Conservation (phyloP, 106 monocot genomes). For the Amphibolis antarctica region DNA sequence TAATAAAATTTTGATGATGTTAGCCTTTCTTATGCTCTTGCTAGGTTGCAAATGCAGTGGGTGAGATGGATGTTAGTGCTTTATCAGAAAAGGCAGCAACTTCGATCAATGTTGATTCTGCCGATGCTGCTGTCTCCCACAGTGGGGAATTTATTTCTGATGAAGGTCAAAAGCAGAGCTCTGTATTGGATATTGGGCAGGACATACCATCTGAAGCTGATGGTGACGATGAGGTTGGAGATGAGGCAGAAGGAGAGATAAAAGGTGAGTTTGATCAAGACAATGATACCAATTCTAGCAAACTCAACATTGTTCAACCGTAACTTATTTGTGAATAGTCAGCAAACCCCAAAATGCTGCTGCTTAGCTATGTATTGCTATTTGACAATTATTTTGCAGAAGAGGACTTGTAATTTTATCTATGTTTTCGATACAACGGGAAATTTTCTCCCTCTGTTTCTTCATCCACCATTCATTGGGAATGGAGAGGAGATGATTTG, state of each 20-base stretch:
- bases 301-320: no score
- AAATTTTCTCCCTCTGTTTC: no score
- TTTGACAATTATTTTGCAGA: no score
- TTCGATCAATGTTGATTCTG: slow-evolving; percentile 39
- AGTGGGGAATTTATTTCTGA: slow-evolving; percentile 33
- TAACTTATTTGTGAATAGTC: no score
- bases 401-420: no score
- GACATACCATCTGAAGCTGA: slow-evolving; percentile 69
- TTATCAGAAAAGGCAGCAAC: slow-evolving; percentile 44
- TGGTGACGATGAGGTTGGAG: slow-evolving; percentile 29
- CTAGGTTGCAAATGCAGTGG: slow-evolving; percentile 34
- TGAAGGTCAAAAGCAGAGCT: slow-evolving; percentile 64
- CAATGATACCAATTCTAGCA: neutral
- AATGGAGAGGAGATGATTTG: no score
- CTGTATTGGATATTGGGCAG: slow-evolving; percentile 35
- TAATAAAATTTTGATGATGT: neutral
- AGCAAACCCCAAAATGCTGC: neutral
- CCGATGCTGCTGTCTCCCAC: slow-evolving; percentile 6
- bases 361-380: no score
- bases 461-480: no score
- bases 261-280: slow-evolving; percentile 5
- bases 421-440: no score
- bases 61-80: slow-evolving; percentile 43
- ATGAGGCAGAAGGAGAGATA: slow-evolving; percentile 25
- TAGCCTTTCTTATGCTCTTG: neutral